Evolutionary conservation across 2,329 filamentous ascomycete genomes (phyloP).

Genomic region (Macrophomina pseudophaseolina): DNA sequence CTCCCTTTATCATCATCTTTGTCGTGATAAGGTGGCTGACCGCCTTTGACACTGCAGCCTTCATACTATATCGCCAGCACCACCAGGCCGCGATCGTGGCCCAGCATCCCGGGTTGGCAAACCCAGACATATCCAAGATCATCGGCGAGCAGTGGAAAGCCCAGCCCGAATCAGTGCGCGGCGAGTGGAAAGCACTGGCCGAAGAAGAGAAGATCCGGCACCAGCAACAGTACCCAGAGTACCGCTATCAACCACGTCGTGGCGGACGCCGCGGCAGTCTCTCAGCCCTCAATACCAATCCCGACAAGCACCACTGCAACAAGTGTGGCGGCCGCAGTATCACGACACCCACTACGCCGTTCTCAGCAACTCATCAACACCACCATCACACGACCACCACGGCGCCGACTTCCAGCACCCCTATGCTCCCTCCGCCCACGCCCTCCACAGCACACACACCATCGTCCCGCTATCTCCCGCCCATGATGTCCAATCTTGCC

Average conservation of each 20-base stretch:
- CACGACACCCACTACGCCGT: constrained; percentile 65
- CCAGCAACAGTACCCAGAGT: constrained; percentile 87
- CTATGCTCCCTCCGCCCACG: constrained; percentile 47
- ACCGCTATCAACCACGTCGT: constrained; percentile 85
- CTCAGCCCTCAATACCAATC: constrained; percentile 35
- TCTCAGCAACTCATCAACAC: constrained; percentile 42
- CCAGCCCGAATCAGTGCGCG: constrained; percentile 74
- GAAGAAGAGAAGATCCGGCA: constrained; percentile 93
- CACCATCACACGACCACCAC: constrained; percentile 59
- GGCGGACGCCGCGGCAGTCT: constrained; percentile 49
- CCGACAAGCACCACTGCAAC: constrained; percentile 61
- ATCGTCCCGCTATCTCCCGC: constrained; percentile 39
- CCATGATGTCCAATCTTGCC: constrained; percentile 49
- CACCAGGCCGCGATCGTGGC: constrained; percentile 82
- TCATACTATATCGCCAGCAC: constrained; percentile 96
- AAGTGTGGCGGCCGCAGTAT: constrained; percentile 75
- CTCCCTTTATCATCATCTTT: constrained; percentile 26
- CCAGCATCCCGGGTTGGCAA: constrained; percentile 85
- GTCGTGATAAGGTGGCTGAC: constrained; percentile 1
- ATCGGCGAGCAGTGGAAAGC: constrained; percentile 91
- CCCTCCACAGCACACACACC: constrained; percentile 39
- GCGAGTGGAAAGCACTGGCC: constrained; percentile 85
- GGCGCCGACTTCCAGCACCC: constrained; percentile 27
- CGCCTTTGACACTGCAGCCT: constrained; percentile 65
- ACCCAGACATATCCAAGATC: constrained; percentile 96